Conservation (phyloP, 257 asterid species). For the Capsicum baccatum region DNA sequence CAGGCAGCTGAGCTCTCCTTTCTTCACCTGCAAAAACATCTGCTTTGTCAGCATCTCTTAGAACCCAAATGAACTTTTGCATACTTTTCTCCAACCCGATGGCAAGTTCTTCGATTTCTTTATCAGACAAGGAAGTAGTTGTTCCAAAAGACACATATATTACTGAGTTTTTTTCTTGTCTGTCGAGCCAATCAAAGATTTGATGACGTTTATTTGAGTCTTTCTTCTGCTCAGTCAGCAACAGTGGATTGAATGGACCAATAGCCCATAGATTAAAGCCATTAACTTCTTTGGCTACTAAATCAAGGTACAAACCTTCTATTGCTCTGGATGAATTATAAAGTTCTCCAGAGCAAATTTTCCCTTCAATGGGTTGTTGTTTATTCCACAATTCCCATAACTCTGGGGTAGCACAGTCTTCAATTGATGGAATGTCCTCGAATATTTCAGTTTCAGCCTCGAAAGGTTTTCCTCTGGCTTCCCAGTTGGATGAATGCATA, state of each 20-base stretch:
- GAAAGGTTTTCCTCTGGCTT: slow-evolving; percentile 40
- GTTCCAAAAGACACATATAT: too few species aligned
- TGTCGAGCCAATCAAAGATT: too few species aligned
- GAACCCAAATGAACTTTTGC: too few species aligned
- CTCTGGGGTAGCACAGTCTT: slow-evolving; percentile 53
- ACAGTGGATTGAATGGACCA: slow-evolving; percentile 61
- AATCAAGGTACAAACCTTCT: slow-evolving; percentile 53
- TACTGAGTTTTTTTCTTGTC: too few species aligned
- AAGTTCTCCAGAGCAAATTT: slow-evolving; percentile 44
- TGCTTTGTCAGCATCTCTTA: slow-evolving; percentile 55
- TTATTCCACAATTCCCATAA: slow-evolving; percentile 36
- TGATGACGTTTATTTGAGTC: too few species aligned
- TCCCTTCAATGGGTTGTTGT: not conserved
- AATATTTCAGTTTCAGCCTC: slow-evolving; percentile 30
- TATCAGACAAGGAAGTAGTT: too few species aligned
- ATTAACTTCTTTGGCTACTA: slow-evolving; percentile 25
- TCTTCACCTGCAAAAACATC: slow-evolving; percentile 49
- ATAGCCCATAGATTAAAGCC: slow-evolving; percentile 49
- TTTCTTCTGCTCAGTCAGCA: not conserved
- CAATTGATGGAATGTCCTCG: slow-evolving; percentile 38
- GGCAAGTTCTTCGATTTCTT: too few species aligned
- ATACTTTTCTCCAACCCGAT: too few species aligned
- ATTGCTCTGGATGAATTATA: slow-evolving; percentile 47
- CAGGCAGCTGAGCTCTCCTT: slow-evolving; percentile 43
- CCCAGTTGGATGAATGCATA: slow-evolving; percentile 43